Base-by-base conservation (phyloP, 2,329 filamentous ascomycete genomes). In the Epicoccum nigrum region DNA sequence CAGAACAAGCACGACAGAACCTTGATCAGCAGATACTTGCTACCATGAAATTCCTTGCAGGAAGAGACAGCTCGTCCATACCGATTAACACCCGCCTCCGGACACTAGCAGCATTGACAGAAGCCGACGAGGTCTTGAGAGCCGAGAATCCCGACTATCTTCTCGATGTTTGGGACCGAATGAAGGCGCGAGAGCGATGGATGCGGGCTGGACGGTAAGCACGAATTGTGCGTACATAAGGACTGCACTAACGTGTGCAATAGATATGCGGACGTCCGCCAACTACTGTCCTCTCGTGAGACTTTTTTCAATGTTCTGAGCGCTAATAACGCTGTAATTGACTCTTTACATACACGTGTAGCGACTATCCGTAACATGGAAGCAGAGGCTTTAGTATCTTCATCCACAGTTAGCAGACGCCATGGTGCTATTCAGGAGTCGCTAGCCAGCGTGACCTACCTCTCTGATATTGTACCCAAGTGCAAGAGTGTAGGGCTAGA, bases 371-470 rank as follows among this genome's bases (percentile, higher is more conserved):
- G 87, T 30, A 77, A 89, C 5, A 79, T 90, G 37, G 89, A 97
- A 72, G 84, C 92, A 3, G 83, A 88, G 55, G 84, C 86, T n/a
- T 83, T 95, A 63, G 78, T 96, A 3, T 79, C 87, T 35, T 88
- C 90, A 6, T 88, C 93, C 0, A 79, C 81, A 4, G 83, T 96
- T 19, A 90, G 89, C 61, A 84, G 92, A 37, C 87, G 86, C 57
- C 92, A 97, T 63, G 86, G 87, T 54, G 88, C 88, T 4, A 83
- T 89, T 1, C 92, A 97, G 68, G 92, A 96, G 63, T 93, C 92
- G 0, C 76, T 99, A 20, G 92, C 92, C 57, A 85, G 92, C 11
- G 89, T 92, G 11, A 94, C 92, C 2, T 86, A 88, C 20, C 80
- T 99, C n/a, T 89, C 86, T 11, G 86, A 90, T 47, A 80, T 97